Base-by-base conservation (phyloP, 257 asterid species). In the Ilex asprella region DNA sequence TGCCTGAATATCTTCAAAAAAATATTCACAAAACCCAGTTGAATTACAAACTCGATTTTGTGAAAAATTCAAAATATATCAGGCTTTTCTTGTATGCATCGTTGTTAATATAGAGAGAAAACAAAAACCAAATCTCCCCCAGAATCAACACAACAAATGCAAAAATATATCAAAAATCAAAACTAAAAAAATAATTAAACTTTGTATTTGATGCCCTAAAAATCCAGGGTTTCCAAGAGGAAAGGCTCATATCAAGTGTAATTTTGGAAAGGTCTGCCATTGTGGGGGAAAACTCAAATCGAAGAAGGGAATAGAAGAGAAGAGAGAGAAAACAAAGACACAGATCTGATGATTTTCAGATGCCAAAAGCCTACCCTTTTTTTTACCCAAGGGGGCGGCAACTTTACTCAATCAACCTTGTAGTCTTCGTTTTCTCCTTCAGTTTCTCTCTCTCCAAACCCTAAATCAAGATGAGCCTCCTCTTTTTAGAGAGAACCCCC, bases 211-310 rank as follows among this genome's bases (percentile, higher is more conserved):
- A 21, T 21, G 27, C 27, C 27, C 27, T 21, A 21, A 21, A 21
- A 21, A 21, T 21, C 27, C 1, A 21, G 41, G 41, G 41, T 3
- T 35, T 35, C 7, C 12, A 47, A 5, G 44, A 53, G 30, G 49
- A 14, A 49, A 70, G 73, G 80, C 80, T 75, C 80, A 75, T 75
- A 75, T 75, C 80, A 75, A 75, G 80, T 75, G 80, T 75, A 75
- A 56, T 61, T 67, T 70, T n/a, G 13, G 41, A 56, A 31, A 58
- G 55, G 2, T 39, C 30, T 59, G n/a, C 70, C 80, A 75, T 14
- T 6, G 80, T 16, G 70, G 70, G 63, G 4, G 12, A 10, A 31
- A 61, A 43, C 16, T 56, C 70, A 52, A 21, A 59, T 5, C 61
- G 46, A 55, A 56, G 31, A 35, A 35, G 41, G 2, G 41, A 35